Evolutionary conservation across 2,329 filamentous ascomycete species (phyloP).

Genomic region (Pyrenophora graminea): DNA sequence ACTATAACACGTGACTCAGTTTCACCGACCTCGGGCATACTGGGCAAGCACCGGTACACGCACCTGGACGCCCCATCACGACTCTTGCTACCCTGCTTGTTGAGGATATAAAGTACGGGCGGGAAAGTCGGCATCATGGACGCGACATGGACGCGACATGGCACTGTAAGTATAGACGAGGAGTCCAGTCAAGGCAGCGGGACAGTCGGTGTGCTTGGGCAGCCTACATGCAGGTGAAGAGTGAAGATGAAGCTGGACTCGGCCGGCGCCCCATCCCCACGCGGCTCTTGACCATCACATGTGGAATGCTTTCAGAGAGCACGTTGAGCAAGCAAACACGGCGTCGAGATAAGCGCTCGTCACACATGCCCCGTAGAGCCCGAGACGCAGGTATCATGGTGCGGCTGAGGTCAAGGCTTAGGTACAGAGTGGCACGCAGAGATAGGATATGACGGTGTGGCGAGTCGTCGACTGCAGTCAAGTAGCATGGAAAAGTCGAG

Average conservation of each 20-base stretch:
- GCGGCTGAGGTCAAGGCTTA: constrained; percentile 15
- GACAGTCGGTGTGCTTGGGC: too few relatives aligned
- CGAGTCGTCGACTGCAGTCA: constrained; percentile 12
- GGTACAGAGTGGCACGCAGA: constrained; percentile 8
- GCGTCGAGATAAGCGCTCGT: constrained; percentile 15
- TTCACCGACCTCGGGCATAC: background rate
- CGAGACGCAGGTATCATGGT: constrained; percentile 11
- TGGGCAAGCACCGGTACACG: background rate
- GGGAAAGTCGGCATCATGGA: background rate
- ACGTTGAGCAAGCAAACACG: constrained; percentile 2
- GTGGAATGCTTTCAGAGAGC: background rate
- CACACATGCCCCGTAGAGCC: constrained; percentile 10
- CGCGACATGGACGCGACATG: background rate
- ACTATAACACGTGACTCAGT: background rate
- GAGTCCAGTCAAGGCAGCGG: background rate
- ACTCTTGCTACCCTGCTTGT: background rate
- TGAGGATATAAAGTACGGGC: background rate
- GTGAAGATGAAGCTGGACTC: background rate
- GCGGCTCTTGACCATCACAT: constrained; percentile 1
- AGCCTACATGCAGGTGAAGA: too few relatives aligned
- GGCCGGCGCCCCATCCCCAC: constrained; percentile 9
- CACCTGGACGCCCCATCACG: background rate
- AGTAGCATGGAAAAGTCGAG: constrained; percentile 12
- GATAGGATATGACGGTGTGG: constrained; percentile 9
- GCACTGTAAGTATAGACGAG: background rate